Percentiles rank a stretch among this genome's conserved stretches.
Evolutionary conservation across 306 rosid genomes (phyloP).

Genomic region (Vigna trinervia): DNA sequence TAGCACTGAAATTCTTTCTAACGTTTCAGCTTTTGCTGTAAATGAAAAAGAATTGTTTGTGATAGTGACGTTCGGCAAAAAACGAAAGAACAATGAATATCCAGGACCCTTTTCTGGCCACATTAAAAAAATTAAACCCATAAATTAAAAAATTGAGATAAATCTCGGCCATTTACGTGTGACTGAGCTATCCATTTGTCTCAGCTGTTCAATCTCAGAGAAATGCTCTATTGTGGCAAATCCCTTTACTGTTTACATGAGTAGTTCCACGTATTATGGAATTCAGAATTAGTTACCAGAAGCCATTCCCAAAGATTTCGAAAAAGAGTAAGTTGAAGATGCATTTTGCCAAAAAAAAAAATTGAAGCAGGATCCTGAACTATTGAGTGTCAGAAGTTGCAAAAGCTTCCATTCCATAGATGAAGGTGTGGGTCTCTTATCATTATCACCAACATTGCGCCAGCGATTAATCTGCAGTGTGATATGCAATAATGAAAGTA

Average conservation of each 20-base stretch:
- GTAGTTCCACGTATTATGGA: background rate
- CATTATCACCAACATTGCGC: slow-evolving; percentile 18
- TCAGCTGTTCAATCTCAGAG: slow-evolving; percentile 8
- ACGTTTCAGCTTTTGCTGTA: background rate
- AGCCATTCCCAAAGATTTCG: slow-evolving; percentile 2
- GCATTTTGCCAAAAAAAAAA: slow-evolving; percentile 25
- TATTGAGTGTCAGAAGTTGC: slow-evolving; percentile 31
- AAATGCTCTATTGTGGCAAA: slow-evolving; percentile 18
- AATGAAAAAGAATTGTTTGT: background rate
- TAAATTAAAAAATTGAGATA: slow-evolving; percentile 2
- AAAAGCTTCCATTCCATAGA: slow-evolving; percentile 32
- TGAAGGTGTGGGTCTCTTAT: slow-evolving; percentile 19
- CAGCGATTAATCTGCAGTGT: slow-evolving; percentile 46
- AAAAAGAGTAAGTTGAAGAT: slow-evolving; percentile 23
- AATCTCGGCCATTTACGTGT: slow-evolving; percentile 17
- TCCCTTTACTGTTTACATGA: background rate
- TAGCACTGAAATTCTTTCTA: background rate
- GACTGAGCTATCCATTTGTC: slow-evolving; percentile 5
- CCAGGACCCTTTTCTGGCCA: background rate
- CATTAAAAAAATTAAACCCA: background rate
- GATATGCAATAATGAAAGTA: slow-evolving; percentile 28
- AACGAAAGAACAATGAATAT: background rate
- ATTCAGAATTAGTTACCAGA: slow-evolving; percentile 6
- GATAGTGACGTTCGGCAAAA: background rate
- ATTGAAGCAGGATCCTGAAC: slow-evolving; percentile 20